Evolutionary conservation across 2,329 filamentous ascomycete genomes (phyloP), one percentile per base, ranked within the genome.

Genomic region (Rutstroemia sp.): DNA sequence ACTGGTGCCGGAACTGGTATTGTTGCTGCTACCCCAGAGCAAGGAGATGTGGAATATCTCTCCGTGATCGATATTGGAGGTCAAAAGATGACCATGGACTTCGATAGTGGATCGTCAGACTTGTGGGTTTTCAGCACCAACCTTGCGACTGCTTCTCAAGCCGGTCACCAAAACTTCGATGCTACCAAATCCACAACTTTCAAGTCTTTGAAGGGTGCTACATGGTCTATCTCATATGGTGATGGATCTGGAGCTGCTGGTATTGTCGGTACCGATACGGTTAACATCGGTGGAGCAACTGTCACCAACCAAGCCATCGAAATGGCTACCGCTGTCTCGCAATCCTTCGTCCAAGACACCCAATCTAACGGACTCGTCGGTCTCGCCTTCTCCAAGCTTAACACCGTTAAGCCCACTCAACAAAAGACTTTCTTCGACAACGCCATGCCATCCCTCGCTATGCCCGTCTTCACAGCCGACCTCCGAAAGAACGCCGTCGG

Each of bases 11-110:
- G 69, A 65, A 76, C 70, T 37, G 86, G 86, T 49, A 71, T 78
- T 42, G 88, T 89, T 52, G 73, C 80, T 30, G 83, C 85, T 52
- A 84, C 80, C 27, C 82, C 85, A 12, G 81, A 85, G 61, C 72
- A 78, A 12, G 64, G 60, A 55, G 66, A 66, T 59, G 59, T 63
- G 45, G 66, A 68, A 54, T 67, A 65, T 39, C 62, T 69, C 21
- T 59, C 63, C 8, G 58, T 64, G 23, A 58, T 70, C 42, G 57
- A 39, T 19, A 67, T 70, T 46, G 69, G 67, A 48, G 68, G 67
- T 23, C 69, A 70, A 52, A 64, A 58, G n/a, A 64, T 70, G 46
- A 62, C 57, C 39, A 65, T 70, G 64, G 64, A 70, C 54, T 70
- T 70, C 54, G 69, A 70, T 57, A 63, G 55, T 49, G 69, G 69